Base-by-base conservation (phyloP, 192 early-diverging fungal species). In the Entophlyctis luteolus region DNA sequence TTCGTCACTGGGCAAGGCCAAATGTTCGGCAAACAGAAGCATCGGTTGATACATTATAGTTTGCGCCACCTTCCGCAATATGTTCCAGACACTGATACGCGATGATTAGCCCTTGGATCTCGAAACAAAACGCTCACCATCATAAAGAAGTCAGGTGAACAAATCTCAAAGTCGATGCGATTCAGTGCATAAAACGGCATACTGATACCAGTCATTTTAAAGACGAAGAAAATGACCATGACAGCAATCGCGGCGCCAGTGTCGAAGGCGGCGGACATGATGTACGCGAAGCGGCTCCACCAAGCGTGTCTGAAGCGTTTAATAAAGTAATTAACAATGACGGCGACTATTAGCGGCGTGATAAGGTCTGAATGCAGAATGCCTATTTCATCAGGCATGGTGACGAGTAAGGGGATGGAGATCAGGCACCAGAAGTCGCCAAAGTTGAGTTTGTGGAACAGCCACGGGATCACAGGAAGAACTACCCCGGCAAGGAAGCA, bases 261-360 rank as follows among this genome's bases (percentile, higher is more conserved):
- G 71, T 89, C 88, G 56, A 80, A 71, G 28, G 66, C 86, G 38
- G 84, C 82, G n/a, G 86, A 86, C 29, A 87, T 74, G 31, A 89
- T 73, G 67, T 87, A 89, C 75, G 86, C 87, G 75, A 29, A 55
- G 18, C 49, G 25, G 25, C 58, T 48, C 82, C 86, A 87, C 86
- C 86, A 85, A 10, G 32, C 4, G 8, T 8, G 36, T 16, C 34
- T 33, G 16, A 32, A 55, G 10, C 35, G 25, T 38, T 38, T 54
- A 4, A 67, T 36, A 14, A 67, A 5, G 2, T 25, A 27, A 53
- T 67, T 67, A 2, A 67, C 52, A 2, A 67, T 10, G 35, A 67
- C 39, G 12, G 23, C 65, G 14, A 67, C 35, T 6, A 38, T 20
- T 10, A 67, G 23, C 4, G 52, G 49, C 1, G 50, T 55, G 4